Percentiles rank a stretch among this genome's conserved stretches.
These are phyloP conservation scores for Aegilops speltoides DNA, from an alignment of 176 grass and related monocot genomes.

Conservation along the genomic window DNA sequence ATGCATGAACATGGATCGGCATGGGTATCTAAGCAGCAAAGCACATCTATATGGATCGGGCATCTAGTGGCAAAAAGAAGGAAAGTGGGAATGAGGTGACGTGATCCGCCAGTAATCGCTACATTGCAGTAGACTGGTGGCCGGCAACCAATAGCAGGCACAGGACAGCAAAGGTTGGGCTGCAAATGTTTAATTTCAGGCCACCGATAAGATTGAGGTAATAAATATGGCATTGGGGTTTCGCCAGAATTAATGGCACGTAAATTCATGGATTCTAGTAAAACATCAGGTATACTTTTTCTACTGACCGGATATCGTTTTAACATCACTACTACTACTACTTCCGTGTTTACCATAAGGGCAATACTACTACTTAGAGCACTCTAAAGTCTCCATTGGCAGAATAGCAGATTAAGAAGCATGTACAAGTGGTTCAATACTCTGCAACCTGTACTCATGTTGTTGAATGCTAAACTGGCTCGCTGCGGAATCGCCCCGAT, in stretches of 20 bases:
- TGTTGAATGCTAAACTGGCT: not conserved
- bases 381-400: not conserved
- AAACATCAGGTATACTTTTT: not conserved
- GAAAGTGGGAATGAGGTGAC: not conserved
- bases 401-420: not conserved
- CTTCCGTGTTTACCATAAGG: not conserved
- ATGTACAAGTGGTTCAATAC: not conserved
- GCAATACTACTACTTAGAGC: not conserved
- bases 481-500: not conserved
- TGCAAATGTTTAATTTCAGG: not conserved
- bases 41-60: not conserved
- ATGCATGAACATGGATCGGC: not conserved
- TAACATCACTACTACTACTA: not conserved
- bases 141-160: not conserved
- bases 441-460: slow-evolving; percentile 4
- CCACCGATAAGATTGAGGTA: not conserved
- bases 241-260: not conserved
- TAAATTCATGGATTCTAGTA: not conserved
- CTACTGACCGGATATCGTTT: not conserved
- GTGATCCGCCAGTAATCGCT: not conserved
- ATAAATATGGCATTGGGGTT: not conserved
- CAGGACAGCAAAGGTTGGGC: not conserved
- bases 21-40: not conserved
- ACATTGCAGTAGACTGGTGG: not conserved
- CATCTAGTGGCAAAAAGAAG: not conserved